Conservation (phyloP, 495 filamentous ascomycete genomes). For the Diplogelasinospora grovesii region DNA sequence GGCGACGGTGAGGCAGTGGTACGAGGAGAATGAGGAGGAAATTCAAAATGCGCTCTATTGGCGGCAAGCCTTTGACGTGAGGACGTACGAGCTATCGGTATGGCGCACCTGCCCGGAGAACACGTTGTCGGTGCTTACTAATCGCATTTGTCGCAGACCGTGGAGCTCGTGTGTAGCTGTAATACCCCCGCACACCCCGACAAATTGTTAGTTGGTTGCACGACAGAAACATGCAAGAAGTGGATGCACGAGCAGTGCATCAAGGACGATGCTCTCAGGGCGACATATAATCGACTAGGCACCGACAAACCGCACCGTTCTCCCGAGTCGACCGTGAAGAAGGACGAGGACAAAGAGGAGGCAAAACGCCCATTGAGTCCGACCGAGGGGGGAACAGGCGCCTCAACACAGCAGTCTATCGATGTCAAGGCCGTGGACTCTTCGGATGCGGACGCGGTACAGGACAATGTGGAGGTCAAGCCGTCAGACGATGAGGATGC, state of each 20-base stretch:
- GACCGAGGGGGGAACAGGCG: slow-evolving; percentile 34
- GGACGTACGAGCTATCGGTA: slow-evolving; percentile 53
- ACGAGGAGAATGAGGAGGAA: slow-evolving; percentile 56
- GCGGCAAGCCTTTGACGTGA: slow-evolving; percentile 56
- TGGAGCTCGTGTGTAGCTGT: slow-evolving; percentile 56
- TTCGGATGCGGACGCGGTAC: slow-evolving; percentile 18
- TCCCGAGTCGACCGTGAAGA: slow-evolving; percentile 28
- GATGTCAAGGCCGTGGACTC: slow-evolving; percentile 38
- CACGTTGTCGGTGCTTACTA: background rate
- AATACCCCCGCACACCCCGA: slow-evolving; percentile 58
- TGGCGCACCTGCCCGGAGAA: too few species aligned
- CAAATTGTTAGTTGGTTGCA: slow-evolving; percentile 51
- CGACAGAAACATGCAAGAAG: slow-evolving; percentile 46
- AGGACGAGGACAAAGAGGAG: slow-evolving; percentile 28
- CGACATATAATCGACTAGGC: slow-evolving; percentile 40
- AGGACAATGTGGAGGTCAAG: slow-evolving; percentile 25
- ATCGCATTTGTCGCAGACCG: too few species aligned
- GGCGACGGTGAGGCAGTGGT: slow-evolving; percentile 46
- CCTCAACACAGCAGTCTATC: slow-evolving; percentile 37
- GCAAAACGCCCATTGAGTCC: slow-evolving; percentile 37
- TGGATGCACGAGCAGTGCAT: slow-evolving; percentile 63
- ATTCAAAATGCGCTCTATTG: slow-evolving; percentile 53
- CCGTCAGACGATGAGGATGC: slow-evolving; percentile 24
- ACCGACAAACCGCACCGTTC: slow-evolving; percentile 37
- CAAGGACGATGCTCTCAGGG: slow-evolving; percentile 41